Conservation (phyloP, 2,329 filamentous ascomycete species). For the Nemania serpens region DNA sequence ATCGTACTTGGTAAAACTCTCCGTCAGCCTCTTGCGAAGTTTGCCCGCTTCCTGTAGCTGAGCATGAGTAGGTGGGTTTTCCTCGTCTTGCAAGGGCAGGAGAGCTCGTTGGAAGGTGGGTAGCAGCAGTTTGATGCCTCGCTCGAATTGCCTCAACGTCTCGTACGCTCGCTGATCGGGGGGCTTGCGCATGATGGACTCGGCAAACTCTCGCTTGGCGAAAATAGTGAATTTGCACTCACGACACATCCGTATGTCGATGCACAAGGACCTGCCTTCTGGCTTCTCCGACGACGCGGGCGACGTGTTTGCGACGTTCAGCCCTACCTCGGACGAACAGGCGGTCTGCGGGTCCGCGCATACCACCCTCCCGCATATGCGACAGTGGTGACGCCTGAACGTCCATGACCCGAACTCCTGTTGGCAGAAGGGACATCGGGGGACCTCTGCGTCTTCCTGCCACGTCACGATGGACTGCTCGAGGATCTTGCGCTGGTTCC, state of each 20-base stretch:
- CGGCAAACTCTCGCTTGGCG: slow-evolving; percentile 74
- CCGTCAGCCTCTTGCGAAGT: slow-evolving; percentile 85
- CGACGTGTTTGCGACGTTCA: slow-evolving; percentile 69
- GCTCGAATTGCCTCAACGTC: slow-evolving; percentile 84
- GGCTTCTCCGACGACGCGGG: slow-evolving; percentile 52
- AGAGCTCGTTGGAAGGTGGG: slow-evolving; percentile 84
- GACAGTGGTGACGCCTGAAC: slow-evolving; percentile 91
- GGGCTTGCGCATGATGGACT: slow-evolving; percentile 69
- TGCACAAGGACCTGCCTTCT: slow-evolving; percentile 52
- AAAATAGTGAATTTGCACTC: slow-evolving; percentile 74
- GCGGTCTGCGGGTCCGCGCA: slow-evolving; percentile 84
- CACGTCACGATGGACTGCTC: slow-evolving; percentile 94
- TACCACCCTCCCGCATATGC: slow-evolving; percentile 90
- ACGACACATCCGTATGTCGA: slow-evolving; percentile 90
- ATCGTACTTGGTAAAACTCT: slow-evolving; percentile 88
- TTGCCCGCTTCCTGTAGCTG: slow-evolving; percentile 87
- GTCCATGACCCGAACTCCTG: slow-evolving; percentile 95
- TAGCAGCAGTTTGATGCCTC: slow-evolving; percentile 79
- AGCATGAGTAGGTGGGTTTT: slow-evolving; percentile 55
- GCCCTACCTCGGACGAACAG: slow-evolving; percentile 82
- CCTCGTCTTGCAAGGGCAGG: slow-evolving; percentile 66
- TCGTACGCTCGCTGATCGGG: slow-evolving; percentile 80
- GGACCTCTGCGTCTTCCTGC: slow-evolving; percentile 86
- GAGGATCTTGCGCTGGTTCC: slow-evolving; percentile 75
- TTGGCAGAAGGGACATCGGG: slow-evolving; percentile 89